Conservation (phyloP, 805 yeast species). For the Alloascoidea africana region DNA sequence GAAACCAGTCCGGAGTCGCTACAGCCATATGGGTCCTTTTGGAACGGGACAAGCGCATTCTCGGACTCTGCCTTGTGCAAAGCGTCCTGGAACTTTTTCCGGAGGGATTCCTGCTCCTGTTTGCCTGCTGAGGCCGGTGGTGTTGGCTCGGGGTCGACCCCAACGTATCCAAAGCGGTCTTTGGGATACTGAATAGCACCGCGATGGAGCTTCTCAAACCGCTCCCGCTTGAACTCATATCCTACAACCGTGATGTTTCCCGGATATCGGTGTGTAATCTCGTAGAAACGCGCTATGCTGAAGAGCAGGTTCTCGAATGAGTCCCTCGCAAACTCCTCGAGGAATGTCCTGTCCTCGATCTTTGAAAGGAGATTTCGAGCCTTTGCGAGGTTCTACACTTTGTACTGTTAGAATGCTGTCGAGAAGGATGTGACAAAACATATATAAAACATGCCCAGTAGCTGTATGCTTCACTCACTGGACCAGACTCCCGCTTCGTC, state of each 20-base stretch:
- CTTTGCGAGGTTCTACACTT: neutral
- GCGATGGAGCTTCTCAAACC: constrained; percentile 26
- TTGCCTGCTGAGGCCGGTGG: neutral
- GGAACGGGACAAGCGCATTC: neutral
- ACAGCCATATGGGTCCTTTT: neutral
- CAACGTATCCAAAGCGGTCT: neutral
- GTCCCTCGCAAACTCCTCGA: constrained; percentile 1
- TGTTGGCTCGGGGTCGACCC: neutral
- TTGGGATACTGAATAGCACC: neutral
- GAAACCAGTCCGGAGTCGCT: neutral
- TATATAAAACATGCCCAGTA: neutral
- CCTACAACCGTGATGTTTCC: constrained; percentile 42
- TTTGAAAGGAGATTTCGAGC: neutral
- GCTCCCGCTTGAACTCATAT: constrained; percentile 51
- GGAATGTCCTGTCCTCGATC: neutral
- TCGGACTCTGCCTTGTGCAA: neutral
- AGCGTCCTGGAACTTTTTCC: too few species aligned
- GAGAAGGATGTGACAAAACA: neutral
- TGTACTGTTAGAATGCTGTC: neutral
- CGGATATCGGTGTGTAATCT: constrained; percentile 34
- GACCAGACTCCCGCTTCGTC: neutral
- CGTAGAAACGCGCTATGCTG: constrained; percentile 18
- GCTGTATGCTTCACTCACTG: neutral
- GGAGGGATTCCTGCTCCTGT: neutral
- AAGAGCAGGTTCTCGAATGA: neutral